Evolutionary conservation across 2,329 filamentous ascomycete genomes (phyloP).

Genomic region (Pyrenophora teres): DNA sequence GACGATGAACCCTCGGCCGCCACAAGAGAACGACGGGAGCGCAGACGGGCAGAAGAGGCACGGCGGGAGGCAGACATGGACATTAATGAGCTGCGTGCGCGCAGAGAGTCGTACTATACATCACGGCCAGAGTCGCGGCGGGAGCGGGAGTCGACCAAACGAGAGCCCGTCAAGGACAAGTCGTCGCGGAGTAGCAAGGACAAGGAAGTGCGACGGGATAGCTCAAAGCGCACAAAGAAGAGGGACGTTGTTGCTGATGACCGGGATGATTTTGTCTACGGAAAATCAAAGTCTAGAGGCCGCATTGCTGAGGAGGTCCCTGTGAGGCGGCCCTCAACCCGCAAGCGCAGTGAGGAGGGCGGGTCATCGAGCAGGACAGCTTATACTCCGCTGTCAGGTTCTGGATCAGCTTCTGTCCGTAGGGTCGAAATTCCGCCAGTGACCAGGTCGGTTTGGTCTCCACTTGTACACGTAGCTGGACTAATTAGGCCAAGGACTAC

Average conservation of each 20-base stretch:
- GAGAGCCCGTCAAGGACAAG: slow-evolving; percentile 34
- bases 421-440: slow-evolving; percentile 37
- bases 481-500: slow-evolving; percentile 32
- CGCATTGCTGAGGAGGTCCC: slow-evolving; percentile 35
- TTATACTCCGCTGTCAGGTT: slow-evolving; percentile 41
- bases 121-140: slow-evolving; percentile 38
- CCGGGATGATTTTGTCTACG: slow-evolving; percentile 41
- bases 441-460: slow-evolving; percentile 31
- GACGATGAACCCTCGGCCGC: slow-evolving; percentile 33
- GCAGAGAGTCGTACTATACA: slow-evolving; percentile 47
- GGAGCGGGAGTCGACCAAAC: slow-evolving; percentile 28
- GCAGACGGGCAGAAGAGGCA: slow-evolving; percentile 38
- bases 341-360: slow-evolving; percentile 41
- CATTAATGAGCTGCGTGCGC: slow-evolving; percentile 47
- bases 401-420: slow-evolving; percentile 37
- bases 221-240: slow-evolving; percentile 31
- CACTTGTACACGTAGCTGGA: slow-evolving; percentile 11
- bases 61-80: slow-evolving; percentile 43
- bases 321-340: slow-evolving; percentile 32
- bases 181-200: slow-evolving; percentile 37
- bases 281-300: slow-evolving; percentile 32
- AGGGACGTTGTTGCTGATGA: slow-evolving; percentile 31
- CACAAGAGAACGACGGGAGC: slow-evolving; percentile 39
- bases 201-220: slow-evolving; percentile 35
- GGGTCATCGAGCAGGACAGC: slow-evolving; percentile 42